Percentiles rank a stretch among this genome's conserved stretches.
phyloP scores from a whole-genome alignment of 805 yeast genomes.

The Nakazawaea ishiwadae region DNA sequence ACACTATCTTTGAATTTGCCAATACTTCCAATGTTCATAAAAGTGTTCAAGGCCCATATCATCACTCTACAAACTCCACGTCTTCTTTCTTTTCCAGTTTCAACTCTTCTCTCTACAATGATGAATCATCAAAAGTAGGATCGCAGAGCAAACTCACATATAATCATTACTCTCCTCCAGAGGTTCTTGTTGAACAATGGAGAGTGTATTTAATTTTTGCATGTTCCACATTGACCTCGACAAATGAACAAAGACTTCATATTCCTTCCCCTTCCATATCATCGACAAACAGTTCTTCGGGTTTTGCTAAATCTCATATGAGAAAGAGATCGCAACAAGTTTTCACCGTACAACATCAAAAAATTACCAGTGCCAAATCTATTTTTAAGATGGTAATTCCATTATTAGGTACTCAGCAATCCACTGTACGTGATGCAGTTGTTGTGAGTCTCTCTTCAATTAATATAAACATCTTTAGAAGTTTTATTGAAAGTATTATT shows the following conservation, averaged over 20 bases:
- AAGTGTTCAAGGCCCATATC: slow-evolving; percentile 12
- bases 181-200: slow-evolving; percentile 79
- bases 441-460: slow-evolving; percentile 87
- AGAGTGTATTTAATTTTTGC: slow-evolving; percentile 77
- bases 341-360: slow-evolving; percentile 81
- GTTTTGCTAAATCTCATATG: slow-evolving; percentile 52
- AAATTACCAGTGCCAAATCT: slow-evolving; percentile 87
- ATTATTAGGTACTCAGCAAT: slow-evolving; percentile 63
- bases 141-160: slow-evolving; percentile 1
- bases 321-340: slow-evolving; percentile 76
- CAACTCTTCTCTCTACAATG: neutral
- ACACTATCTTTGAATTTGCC: slow-evolving; percentile 54
- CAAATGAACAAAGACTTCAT: slow-evolving; percentile 77
- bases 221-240: slow-evolving; percentile 84
- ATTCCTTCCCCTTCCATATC: slow-evolving; percentile 36
- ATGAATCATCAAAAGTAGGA: neutral
- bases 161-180: slow-evolving; percentile 47
- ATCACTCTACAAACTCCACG: slow-evolving; percentile 2
- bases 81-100: slow-evolving; percentile 6
- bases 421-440: slow-evolving; percentile 74
- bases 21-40: slow-evolving; percentile 27
- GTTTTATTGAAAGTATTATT: slow-evolving; percentile 74
- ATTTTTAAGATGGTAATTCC: slow-evolving; percentile 87
- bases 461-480: slow-evolving; percentile 82
- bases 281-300: slow-evolving; percentile 29